Conservation (phyloP, 2,329 filamentous ascomycete genomes). For the Plenodomus lindquistii region DNA sequence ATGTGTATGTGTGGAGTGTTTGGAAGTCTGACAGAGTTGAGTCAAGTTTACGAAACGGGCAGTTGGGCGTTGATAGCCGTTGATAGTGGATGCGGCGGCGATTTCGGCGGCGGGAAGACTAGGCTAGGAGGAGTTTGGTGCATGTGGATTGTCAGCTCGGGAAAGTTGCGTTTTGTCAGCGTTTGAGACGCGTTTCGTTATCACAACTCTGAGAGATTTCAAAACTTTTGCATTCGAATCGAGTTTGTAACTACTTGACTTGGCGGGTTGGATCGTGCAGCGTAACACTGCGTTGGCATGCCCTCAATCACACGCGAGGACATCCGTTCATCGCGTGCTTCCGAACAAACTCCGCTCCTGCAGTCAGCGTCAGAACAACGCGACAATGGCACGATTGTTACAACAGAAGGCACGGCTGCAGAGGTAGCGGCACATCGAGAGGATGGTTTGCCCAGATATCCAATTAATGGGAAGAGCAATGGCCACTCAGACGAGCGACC, state of each 20-base stretch:
- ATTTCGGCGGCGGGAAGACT: constrained; percentile 10
- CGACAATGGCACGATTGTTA: constrained; percentile 22
- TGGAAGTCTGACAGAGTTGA: background rate
- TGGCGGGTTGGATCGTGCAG: background rate
- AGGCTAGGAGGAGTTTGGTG: background rate
- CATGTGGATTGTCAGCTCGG: background rate
- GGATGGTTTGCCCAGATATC: constrained; percentile 27
- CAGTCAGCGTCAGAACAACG: constrained; percentile 15
- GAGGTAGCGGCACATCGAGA: constrained; percentile 28
- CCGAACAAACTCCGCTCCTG: constrained; percentile 42
- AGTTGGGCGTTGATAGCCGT: constrained; percentile 7
- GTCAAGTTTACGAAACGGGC: background rate
- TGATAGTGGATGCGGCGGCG: constrained; percentile 15
- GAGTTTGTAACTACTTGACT: background rate
- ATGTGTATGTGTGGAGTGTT: background rate
- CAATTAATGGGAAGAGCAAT: constrained; percentile 24
- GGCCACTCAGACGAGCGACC: constrained; percentile 30
- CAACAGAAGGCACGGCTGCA: constrained; percentile 24
- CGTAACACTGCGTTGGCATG: constrained; percentile 11
- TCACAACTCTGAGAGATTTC: no score
- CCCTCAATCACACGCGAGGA: constrained; percentile 8
- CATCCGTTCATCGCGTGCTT: constrained; percentile 10
- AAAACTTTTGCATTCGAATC: background rate
- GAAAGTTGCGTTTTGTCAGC: background rate
- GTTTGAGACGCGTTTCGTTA: background rate